These are phyloP conservation scores for Corallochytrium limacisporum DNA, from an alignment of 78 protist genomes.

Conservation along the genomic window DNA sequence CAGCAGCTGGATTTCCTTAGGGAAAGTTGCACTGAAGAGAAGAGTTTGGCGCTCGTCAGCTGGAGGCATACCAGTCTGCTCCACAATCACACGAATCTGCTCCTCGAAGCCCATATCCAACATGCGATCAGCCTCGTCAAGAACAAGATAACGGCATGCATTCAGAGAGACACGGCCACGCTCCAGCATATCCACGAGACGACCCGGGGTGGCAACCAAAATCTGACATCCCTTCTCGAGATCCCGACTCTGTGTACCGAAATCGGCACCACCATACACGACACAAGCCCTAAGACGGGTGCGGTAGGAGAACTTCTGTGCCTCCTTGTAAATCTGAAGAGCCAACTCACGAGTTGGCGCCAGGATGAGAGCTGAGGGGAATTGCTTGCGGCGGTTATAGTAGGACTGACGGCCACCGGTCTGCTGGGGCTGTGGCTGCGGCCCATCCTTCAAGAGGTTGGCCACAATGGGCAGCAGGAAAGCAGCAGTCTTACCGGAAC, in stretches of 20 bases:
- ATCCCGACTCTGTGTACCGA: conserved; percentile 68
- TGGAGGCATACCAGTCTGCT: conserved; percentile 70
- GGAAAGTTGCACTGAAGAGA: conserved; percentile 98
- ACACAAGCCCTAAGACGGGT: conserved; percentile 55
- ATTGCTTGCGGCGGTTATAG: conserved; percentile 4
- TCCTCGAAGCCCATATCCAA: conserved; percentile 99
- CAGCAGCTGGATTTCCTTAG: conserved; percentile 79
- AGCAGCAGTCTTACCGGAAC: conserved; percentile 86
- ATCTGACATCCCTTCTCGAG: conserved; percentile 89
- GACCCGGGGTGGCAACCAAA: conserved; percentile 96
- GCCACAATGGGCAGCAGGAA: conserved; percentile 50
- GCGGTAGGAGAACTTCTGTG: conserved; percentile 65
- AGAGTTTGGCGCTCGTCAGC: conserved; percentile 72
- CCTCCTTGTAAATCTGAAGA: conserved; percentile 73
- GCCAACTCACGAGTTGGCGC: conserved; percentile 98
- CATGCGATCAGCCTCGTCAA: conserved; percentile 99
- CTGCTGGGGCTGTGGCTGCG: not conserved
- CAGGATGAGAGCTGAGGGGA: conserved; percentile 72
- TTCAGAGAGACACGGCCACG: conserved; percentile 66
- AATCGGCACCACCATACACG: conserved; percentile 95
- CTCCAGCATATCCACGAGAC: conserved; percentile 82
- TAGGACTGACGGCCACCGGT: not conserved
- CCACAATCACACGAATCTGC: conserved; percentile 86
- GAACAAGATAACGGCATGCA: conserved; percentile 47
- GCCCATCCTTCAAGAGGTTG: conserved; percentile 18